phyloP scores from a whole-genome alignment of 2,329 filamentous ascomycete species.

The Diplodia sapinea region DNA sequence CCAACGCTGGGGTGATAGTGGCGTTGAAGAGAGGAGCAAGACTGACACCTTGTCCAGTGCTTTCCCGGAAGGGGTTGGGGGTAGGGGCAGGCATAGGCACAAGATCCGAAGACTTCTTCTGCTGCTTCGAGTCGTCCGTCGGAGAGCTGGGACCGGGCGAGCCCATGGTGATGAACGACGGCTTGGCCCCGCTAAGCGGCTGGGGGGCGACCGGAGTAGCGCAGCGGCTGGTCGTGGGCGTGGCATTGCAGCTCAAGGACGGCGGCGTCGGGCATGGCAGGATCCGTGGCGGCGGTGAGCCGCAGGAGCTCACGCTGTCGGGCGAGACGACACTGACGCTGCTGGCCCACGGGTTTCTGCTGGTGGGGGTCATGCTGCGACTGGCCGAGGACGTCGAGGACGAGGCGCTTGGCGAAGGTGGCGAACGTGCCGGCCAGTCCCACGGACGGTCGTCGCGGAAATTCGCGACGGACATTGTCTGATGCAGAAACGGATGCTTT shows the following conservation, averaged over 20 bases:
- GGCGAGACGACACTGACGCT: constrained; percentile 38
- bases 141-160: constrained; percentile 19
- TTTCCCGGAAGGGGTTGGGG: constrained; percentile 45
- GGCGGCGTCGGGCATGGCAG: constrained; percentile 30
- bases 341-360: constrained; percentile 48
- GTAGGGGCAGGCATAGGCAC: constrained; percentile 3
- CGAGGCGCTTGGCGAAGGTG: constrained; percentile 48
- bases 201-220: constrained; percentile 39
- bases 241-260: constrained; percentile 25
- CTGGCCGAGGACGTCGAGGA: constrained; percentile 46
- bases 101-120: constrained; percentile 14
- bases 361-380: constrained; percentile 47
- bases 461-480: constrained; percentile 50
- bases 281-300: constrained; percentile 26
- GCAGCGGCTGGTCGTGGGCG: constrained; percentile 48
- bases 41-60: constrained; percentile 33
- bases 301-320: constrained; percentile 37
- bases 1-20: constrained; percentile 45
- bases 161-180: constrained; percentile 24
- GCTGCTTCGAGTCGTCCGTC: constrained; percentile 13
- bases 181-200: constrained; percentile 24
- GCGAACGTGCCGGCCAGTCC: constrained; percentile 41
- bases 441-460: constrained; percentile 47
- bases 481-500: constrained; percentile 43
- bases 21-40: constrained; percentile 44